phyloP scores from a whole-genome alignment of 1,139 yeast species.

The Geotrichum aggregatum region DNA sequence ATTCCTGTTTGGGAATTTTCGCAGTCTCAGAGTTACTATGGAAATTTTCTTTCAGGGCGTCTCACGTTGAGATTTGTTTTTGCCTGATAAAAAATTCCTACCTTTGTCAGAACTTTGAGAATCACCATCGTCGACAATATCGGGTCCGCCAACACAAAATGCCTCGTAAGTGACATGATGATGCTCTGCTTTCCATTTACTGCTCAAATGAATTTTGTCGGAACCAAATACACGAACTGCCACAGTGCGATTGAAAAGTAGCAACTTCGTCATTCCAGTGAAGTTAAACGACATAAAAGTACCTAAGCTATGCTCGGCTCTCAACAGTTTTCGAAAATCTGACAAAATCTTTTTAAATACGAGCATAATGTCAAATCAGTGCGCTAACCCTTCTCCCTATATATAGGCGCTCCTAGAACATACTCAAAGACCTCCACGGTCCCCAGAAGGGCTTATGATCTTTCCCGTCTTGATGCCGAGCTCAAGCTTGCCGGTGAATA shows the following conservation, averaged over 20 bases:
- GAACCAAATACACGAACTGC: too few species aligned
- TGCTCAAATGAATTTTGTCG: not conserved
- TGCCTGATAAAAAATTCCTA: conserved; percentile 18
- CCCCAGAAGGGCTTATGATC: conserved; percentile 98
- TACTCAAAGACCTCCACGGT: conserved; percentile 98
- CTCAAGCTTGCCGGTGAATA: conserved; percentile 98
- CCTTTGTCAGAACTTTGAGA: conserved; percentile 16
- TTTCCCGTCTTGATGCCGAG: conserved; percentile 98
- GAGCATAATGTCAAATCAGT: too few species aligned
- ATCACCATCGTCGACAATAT: conserved; percentile 20
- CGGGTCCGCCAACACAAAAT: conserved; percentile 20
- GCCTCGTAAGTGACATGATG: conserved; percentile 20
- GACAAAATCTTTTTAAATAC: not conserved
- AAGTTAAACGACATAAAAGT: too few species aligned
- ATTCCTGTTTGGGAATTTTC: conserved; percentile 7
- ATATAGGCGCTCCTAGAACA: conserved; percentile 68
- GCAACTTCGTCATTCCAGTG: too few species aligned
- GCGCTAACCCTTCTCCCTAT: conserved; percentile 4
- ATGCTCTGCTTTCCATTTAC: not conserved
- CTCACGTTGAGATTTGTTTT: conserved; percentile 6
- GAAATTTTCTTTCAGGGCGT: not conserved
- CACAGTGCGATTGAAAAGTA: not conserved
- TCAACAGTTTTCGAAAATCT: not conserved
- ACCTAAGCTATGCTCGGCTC: not conserved
- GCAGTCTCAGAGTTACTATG: conserved; percentile 11